Evolutionary conservation across 139 green algal genomes (phyloP), one percentile per base, ranked within the genome.

Genomic region (Chlorella vulgaris): DNA sequence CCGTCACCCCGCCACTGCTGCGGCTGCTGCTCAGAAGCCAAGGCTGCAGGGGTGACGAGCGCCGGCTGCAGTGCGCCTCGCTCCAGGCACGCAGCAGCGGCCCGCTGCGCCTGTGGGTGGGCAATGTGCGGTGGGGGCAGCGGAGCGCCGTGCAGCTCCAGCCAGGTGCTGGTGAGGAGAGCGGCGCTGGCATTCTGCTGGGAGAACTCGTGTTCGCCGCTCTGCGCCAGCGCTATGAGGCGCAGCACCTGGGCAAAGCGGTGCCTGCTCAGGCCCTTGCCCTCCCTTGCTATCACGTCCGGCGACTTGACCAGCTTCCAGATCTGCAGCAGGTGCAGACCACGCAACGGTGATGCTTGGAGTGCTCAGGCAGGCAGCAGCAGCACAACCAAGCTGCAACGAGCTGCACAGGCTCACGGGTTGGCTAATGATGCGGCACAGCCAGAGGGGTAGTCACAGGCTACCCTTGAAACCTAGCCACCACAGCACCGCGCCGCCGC

Each of bases 221-320:
- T 65, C 43, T 88, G 84, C 26, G 84, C 88, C 40, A 87, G 69
- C 0, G 88, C 88, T 15, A 91, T 76, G 1, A 91, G 74, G 26
- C 87, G 83, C 42, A 92, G 78, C 29, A 84, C 70, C 22, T 84
- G 68, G 2, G 78, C 68, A 74, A 91, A 91, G 43, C 87, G 84
- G 35, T 82, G 68, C 40, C 68, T 43, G 2, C 43, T 81, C 43
- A 92, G 76, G 31, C 87, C 87, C 29, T 83, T 84, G 22, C 79
- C 85, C 58, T 81, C 65, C 0, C 69, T 66, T 1, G 71, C 70
- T 19, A 81, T 78, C n/a, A 81, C 71, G 38, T 67, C 68, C 0
- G 68, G 39, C 4, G 70, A 42, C 62, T 91, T 90, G 1, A 85
- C 85, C 55, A 69, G 71, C 33, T 80, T 53, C 81, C 85, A 91